phyloP scores from a whole-genome alignment of 2,329 filamentous ascomycete species.

The Arthrobotrys megalospora region DNA sequence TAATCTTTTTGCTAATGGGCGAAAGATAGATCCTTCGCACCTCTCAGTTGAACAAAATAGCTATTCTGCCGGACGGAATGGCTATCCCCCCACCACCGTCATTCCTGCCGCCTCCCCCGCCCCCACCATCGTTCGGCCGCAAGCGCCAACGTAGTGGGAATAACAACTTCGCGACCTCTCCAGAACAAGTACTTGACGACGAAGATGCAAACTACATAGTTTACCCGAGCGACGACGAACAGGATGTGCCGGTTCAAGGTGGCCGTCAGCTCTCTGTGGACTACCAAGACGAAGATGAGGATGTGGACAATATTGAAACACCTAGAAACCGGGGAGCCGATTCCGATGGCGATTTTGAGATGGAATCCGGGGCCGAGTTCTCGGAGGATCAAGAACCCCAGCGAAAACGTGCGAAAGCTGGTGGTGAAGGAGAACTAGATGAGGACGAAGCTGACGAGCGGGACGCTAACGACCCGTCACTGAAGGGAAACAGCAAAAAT shows the following conservation, averaged over 20 bases:
- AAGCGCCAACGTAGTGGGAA: slow-evolving; percentile 48
- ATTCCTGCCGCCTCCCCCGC: slow-evolving; percentile 54
- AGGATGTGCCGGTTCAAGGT: background rate
- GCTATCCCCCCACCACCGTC: slow-evolving; percentile 45
- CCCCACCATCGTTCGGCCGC: slow-evolving; percentile 42
- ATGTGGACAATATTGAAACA: slow-evolving; percentile 62
- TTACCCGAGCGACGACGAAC: slow-evolving; percentile 56
- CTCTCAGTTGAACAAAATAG: slow-evolving; percentile 54
- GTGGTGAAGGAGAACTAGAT: slow-evolving; percentile 59
- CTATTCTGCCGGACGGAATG: slow-evolving; percentile 50
- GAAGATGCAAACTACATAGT: slow-evolving; percentile 56
- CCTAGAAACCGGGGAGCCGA: slow-evolving; percentile 64
- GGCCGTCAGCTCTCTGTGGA: background rate
- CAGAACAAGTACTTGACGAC: slow-evolving; percentile 21
- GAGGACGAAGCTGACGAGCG: slow-evolving; percentile 61
- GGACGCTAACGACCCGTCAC: slow-evolving; percentile 27
- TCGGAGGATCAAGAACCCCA: slow-evolving; percentile 66
- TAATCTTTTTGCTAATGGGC: background rate
- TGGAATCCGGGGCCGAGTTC: slow-evolving; percentile 63
- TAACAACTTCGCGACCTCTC: background rate
- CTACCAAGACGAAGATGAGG: slow-evolving; percentile 66
- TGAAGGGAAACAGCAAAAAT: slow-evolving; percentile 65
- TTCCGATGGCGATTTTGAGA: slow-evolving; percentile 63
- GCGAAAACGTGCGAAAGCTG: slow-evolving; percentile 65
- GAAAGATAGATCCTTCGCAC: slow-evolving; percentile 46